phyloP scores from a whole-genome alignment of 2,329 filamentous ascomycete species.

The Coniochaeta ligniaria region DNA sequence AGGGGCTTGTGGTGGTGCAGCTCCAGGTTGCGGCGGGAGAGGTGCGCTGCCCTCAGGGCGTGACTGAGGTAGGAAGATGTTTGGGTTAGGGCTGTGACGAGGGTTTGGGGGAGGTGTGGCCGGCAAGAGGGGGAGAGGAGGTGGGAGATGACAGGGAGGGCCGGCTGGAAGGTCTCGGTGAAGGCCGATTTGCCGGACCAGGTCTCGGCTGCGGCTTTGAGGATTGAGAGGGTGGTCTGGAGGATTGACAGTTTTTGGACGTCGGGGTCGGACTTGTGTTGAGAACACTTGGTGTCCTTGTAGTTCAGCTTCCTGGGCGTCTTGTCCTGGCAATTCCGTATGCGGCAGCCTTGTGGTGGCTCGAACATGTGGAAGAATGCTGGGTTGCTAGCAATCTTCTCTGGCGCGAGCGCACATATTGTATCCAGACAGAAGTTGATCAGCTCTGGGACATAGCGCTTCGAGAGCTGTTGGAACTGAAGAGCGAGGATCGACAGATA shows the following conservation, averaged over 20 bases:
- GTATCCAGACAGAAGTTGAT: constrained; percentile 76
- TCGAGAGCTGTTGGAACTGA: constrained; percentile 77
- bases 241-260: constrained; percentile 41
- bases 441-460: constrained; percentile 83
- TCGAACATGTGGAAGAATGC: constrained; percentile 57
- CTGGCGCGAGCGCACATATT: constrained; percentile 58
- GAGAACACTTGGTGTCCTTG: constrained; percentile 48
- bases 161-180: constrained; percentile 68
- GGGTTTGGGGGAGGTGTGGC: constrained; percentile 37
- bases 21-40: constrained; percentile 69
- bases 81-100: constrained; percentile 34
- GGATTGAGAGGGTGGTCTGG: constrained; percentile 54
- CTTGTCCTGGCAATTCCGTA: constrained; percentile 31
- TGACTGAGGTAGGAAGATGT: constrained; percentile 38
- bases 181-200: constrained; percentile 73
- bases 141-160: constrained; percentile 49
- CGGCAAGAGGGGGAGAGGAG: constrained; percentile 47
- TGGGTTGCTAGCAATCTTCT: constrained; percentile 34
- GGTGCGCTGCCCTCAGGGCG: constrained; percentile 53
- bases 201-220: constrained; percentile 61
- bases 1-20: constrained; percentile 85
- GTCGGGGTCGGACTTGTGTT: constrained; percentile 16
- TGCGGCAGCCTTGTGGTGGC: constrained; percentile 41
- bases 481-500: constrained; percentile 74
- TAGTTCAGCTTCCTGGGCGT: constrained; percentile 48